Evolutionary conservation across 805 yeast species (phyloP), one percentile per base, ranked within the genome.

Genomic region (Candida oleophila): DNA sequence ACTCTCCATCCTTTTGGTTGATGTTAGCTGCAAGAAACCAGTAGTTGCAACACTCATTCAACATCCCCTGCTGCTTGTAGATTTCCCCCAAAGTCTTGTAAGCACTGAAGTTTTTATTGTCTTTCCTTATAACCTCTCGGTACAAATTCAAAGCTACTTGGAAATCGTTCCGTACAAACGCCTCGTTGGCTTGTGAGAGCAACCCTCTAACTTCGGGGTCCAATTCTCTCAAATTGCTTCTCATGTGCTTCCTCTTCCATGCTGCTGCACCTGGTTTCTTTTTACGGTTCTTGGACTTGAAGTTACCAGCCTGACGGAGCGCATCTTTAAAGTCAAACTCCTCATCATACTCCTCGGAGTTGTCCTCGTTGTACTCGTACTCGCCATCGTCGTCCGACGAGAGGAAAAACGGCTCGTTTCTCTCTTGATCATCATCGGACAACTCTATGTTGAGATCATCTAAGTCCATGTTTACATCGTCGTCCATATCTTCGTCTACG

Each of bases 41-140:
- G 41, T 86, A 78, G 58, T 82, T 82, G 61, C 96, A 83, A 61
- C 96, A 80, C 58, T 87, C 85, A 52, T 83, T 81, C 42, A 77
- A 65, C 40, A 82, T 73, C 1, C 89, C 91, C 49, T 82, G 84
- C 44, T 78, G 69, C 46, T 81, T 76, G 53, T 87, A 85, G 41
- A 92, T 87, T 57, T 88, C 96, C 41, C 97, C 97, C 39, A 90
- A 67, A 0, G 95, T 87, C 56, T 87, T 85, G 71, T 91, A 91
- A 0, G 97, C 97, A 39, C 87, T 81, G 62, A 81, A 85, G 60
- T 87, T 86, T 53, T 80, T 79, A 12, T 88, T 84, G 59, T 90
- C 96, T 45, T 82, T 73, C 55, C 83, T 82, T 49, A 92, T 83
- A 11, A 89, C 95, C 50, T 81, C 88, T 53, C 73, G 68, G 64